Evolutionary conservation across 192 early-diverging fungal genomes (phyloP).

Genomic region (Entomortierella parvispora): DNA sequence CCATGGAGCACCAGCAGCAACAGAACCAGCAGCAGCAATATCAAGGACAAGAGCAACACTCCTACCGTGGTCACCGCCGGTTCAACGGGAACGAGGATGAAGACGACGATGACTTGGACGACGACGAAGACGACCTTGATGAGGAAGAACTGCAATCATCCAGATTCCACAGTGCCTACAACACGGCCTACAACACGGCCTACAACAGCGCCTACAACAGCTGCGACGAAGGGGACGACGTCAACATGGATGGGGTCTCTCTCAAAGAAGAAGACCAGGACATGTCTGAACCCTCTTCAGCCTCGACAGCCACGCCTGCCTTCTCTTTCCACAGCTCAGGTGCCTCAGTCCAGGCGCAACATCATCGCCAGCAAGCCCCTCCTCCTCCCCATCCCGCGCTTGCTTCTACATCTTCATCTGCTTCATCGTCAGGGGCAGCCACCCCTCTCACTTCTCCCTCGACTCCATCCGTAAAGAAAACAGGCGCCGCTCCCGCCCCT

Average conservation of each 20-base stretch:
- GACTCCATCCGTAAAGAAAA: too few species aligned
- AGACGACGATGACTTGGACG: constrained; percentile 8
- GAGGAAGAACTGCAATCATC: constrained; percentile 1
- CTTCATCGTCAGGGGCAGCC: too few species aligned
- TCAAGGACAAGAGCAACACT: background rate
- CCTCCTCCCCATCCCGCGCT: too few species aligned
- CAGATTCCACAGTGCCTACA: constrained; percentile 33
- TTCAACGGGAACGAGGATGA: constrained; percentile 21
- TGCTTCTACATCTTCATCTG: too few species aligned
- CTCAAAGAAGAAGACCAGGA: constrained; percentile 40
- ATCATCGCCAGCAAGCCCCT: background rate
- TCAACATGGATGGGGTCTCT: constrained; percentile 42
- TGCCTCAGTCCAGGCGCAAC: constrained; percentile 13
- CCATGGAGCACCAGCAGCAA: too few species aligned
- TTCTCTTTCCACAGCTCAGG: background rate
- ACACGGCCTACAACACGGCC: constrained; percentile 41
- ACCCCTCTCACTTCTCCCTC: constrained; percentile 5
- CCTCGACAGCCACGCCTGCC: constrained; percentile 18
- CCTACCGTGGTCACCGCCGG: constrained; percentile 25
- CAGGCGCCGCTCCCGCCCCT: background rate
- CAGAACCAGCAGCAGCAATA: too few species aligned
- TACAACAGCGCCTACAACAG: constrained; percentile 44
- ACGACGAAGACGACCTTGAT: constrained; percentile 35
- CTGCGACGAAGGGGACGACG: constrained; percentile 42
- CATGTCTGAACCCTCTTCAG: constrained; percentile 36